Conservation (phyloP, 108 stramenopile genomes). For the Cylindrotheca closterium region DNA sequence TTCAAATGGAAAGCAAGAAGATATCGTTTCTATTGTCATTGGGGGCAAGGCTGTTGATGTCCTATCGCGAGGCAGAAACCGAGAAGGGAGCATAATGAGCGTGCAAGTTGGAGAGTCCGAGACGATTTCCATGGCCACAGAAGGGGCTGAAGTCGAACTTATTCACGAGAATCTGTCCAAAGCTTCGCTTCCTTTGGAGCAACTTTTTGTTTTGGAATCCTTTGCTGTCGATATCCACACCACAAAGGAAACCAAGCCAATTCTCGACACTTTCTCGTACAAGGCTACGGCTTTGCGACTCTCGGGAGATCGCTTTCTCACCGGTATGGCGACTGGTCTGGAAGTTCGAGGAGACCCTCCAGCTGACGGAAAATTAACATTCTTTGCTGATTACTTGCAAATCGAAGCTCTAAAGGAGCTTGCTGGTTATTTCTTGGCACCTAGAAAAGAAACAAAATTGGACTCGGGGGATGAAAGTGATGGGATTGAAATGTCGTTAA, state of each 20-base stretch:
- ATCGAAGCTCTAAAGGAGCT: neutral
- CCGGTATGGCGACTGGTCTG: neutral
- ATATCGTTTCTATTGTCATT: neutral
- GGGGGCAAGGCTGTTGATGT: slow-evolving; percentile 4
- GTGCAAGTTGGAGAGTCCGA: neutral
- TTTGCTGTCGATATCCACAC: neutral
- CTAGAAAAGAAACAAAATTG: neutral
- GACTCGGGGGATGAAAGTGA: neutral
- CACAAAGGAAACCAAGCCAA: neutral
- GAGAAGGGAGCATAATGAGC: neutral
- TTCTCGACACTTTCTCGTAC: neutral
- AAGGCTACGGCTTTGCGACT: neutral
- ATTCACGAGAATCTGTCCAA: neutral
- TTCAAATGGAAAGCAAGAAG: neutral
- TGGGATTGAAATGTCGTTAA: neutral
- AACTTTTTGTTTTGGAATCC: neutral
- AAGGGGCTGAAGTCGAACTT: neutral
- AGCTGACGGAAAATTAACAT: neutral
- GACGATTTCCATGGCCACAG: neutral
- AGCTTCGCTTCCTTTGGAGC: neutral
- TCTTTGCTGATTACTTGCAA: neutral
- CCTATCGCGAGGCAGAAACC: neutral
- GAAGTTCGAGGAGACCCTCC: neutral
- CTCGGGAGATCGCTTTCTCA: neutral
- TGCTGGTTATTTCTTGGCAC: neutral